Conservation (phyloP, 345 rosid genomes). For the Raphanus raphanistrum region DNA sequence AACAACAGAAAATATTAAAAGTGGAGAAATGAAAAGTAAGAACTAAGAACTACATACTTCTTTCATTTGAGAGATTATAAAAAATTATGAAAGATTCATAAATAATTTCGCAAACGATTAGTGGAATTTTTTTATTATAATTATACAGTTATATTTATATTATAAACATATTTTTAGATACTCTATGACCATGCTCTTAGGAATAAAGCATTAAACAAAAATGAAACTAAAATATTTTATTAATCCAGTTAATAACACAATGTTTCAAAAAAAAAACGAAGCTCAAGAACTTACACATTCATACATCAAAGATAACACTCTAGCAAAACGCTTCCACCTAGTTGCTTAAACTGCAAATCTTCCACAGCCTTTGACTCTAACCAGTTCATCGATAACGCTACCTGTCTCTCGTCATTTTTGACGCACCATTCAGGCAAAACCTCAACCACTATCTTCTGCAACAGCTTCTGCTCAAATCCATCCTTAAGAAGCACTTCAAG, state of each 20-base stretch:
- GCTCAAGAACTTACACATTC: background rate
- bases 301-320: slow-evolving; percentile 54
- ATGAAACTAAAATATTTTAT: background rate
- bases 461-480: slow-evolving; percentile 46
- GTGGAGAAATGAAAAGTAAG: background rate
- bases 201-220: background rate
- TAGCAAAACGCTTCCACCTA: slow-evolving; percentile 49
- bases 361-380: slow-evolving; percentile 46
- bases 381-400: slow-evolving; percentile 28
- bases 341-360: slow-evolving; percentile 47
- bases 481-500: slow-evolving; percentile 57
- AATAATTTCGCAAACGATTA: background rate
- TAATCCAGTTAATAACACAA: background rate
- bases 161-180: background rate
- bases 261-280: background rate
- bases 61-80: background rate
- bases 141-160: too few relatives aligned
- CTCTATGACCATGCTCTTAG: background rate
- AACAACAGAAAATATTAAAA: background rate
- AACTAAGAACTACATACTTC: background rate
- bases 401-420: slow-evolving; percentile 13
- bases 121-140: background rate
- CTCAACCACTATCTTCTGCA: slow-evolving; percentile 63
- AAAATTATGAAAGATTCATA: background rate
- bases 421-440: slow-evolving; percentile 61